Evolutionary conservation across 768 basidiomycete genomes (phyloP).

Genomic region (Rhodotorula sphaerocarpa): DNA sequence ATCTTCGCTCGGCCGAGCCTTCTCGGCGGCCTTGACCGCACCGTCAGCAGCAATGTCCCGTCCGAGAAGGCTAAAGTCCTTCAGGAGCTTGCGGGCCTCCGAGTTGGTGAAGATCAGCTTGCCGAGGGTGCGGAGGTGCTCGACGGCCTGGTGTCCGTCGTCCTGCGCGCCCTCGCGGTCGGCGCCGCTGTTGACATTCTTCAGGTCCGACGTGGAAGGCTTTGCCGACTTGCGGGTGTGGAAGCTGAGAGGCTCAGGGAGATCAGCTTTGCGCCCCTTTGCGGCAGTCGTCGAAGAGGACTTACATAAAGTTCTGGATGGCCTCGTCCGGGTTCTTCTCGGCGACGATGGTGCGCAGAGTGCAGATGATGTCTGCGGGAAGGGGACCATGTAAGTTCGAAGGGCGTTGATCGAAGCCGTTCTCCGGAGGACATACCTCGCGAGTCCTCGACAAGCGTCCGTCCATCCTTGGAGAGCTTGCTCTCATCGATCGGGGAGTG

Average conservation of each 20-base stretch:
- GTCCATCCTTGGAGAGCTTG: constrained; percentile 35
- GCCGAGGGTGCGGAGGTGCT: constrained; percentile 74
- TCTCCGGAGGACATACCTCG: not conserved
- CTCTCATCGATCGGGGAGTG: constrained; percentile 26
- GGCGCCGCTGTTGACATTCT: constrained; percentile 51
- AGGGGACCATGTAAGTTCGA: not conserved
- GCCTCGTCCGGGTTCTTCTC: constrained; percentile 56
- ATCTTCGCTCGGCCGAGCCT: constrained; percentile 60
- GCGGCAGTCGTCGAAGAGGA: constrained; percentile 2
- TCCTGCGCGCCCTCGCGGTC: constrained; percentile 46
- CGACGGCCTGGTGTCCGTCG: constrained; percentile 63
- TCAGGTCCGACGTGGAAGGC: constrained; percentile 38
- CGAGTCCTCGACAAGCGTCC: constrained; percentile 28
- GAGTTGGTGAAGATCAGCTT: constrained; percentile 80
- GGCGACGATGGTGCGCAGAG: constrained; percentile 37
- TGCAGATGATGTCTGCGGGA: constrained; percentile 49
- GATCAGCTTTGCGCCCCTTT: not conserved
- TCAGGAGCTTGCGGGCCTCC: constrained; percentile 40
- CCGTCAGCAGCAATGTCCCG: constrained; percentile 47
- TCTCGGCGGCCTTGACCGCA: constrained; percentile 61
- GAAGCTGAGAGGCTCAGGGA: constrained; percentile 8
- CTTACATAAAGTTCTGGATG: constrained; percentile 68
- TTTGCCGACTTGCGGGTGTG: constrained; percentile 55
- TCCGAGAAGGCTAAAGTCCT: constrained; percentile 45
- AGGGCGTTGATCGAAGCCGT: no score